A percentile compares a stretch with the other conserved stretches of the same genome.
Conservation (phyloP, 768 basidiomycete genomes). For the Kwoniella sp. region DNA sequence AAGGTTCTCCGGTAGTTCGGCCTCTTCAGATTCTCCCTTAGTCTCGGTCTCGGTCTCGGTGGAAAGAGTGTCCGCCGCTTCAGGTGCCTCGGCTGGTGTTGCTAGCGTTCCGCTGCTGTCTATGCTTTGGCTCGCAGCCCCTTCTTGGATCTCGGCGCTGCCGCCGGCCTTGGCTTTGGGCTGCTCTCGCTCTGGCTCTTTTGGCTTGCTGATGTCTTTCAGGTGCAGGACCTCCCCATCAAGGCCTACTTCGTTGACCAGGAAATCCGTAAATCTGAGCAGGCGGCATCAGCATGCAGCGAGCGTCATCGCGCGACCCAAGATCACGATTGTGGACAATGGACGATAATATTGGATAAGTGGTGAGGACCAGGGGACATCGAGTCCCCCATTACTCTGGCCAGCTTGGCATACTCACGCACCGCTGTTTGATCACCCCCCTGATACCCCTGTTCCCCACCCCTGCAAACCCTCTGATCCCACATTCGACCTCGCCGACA, state of each 20-base stretch:
- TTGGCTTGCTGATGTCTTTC: conserved; percentile 70
- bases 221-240: conserved; percentile 75
- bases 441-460: conserved; percentile 53
- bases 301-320: too few relatives aligned
- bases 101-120: neutral
- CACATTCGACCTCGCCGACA: conserved; percentile 35
- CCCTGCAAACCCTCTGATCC: conserved; percentile 24
- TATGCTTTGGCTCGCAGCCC: conserved; percentile 17
- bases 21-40: conserved; percentile 20
- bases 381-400: neutral
- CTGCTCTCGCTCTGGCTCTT: conserved; percentile 51
- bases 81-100: neutral
- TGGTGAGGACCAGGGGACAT: too few relatives aligned
- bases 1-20: conserved; percentile 36
- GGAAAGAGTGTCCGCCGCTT: neutral
- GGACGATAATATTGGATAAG: too few relatives aligned
- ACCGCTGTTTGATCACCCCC: conserved; percentile 98
- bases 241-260: conserved; percentile 85
- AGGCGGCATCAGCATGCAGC: too few relatives aligned
- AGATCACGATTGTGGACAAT: too few relatives aligned
- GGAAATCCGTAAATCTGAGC: conserved; percentile 93
- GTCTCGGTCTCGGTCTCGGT: conserved; percentile 50
- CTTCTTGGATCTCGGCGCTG: conserved; percentile 39
- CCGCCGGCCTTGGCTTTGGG: conserved; percentile 49
- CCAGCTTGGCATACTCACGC: conserved; percentile 27